Evolutionary conservation across 768 basidiomycete genomes (phyloP), one percentile per base, ranked within the genome.

Genomic region (Lactarius indigo): DNA sequence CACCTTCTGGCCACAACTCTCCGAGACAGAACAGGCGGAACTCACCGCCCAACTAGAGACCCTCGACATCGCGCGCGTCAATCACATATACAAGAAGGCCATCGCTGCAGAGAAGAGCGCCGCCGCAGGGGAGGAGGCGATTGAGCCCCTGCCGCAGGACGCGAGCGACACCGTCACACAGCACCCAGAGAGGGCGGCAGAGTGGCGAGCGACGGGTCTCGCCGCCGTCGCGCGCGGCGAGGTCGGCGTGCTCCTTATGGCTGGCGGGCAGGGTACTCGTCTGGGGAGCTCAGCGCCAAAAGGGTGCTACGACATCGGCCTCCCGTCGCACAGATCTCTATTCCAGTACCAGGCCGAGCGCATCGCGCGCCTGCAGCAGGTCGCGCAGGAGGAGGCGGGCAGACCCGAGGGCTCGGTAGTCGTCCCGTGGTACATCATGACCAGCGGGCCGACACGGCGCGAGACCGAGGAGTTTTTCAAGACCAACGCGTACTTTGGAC

Each of bases 401-500:
- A 87, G 87, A 72, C 77, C 84, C 18, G 74, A 78, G 20, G 86
- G 84, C 58, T 84, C 85, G 1, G 91, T 93, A 61, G 76, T 85
- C 61, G 86, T 98, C 64, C 92, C 93, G 42, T 98, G 97, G 97
- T 98, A 98, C 79, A 87, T 99, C 73, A 99, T 99, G 97, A 98
- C 96, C 64, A 95, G 92, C 74, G 96, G 96, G 28, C 97, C 96
- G 44, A 99, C 97, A 41, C 86, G 94, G 70, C 81, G 78, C 47
- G 91, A 89, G 41, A 98, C 97, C 28, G 91, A 93, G 76, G 79
- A 79, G 31, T 98, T 90, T 82, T 98, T 98, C 79, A 79, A 79
- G 68, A 80, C 84, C 67, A 83, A 94, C 78, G 76, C 77, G 3
- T 91, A 83, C 79, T 99, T 98, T 74, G 96, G 96, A 5, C 83